Evolutionary conservation across 495 filamentous ascomycete genomes (phyloP), one percentile per base, ranked within the genome.

Genomic region (Penicillium simplicissimum): DNA sequence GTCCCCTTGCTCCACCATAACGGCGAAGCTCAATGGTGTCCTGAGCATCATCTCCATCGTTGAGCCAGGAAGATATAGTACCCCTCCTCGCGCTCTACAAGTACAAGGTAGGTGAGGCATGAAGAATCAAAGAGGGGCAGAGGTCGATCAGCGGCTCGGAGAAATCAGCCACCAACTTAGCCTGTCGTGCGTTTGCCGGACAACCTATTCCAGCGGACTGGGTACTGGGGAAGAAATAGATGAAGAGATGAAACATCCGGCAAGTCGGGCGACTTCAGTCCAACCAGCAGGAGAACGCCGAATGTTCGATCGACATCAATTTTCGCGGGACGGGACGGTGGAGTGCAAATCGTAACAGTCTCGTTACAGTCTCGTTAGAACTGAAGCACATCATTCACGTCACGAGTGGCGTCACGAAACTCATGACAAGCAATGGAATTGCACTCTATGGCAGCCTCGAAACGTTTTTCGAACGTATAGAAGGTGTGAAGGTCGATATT

Each of bases 351-450:
- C 19, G 42, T 19, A 21, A 21, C 17, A 21, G 19, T 1, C 42
- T 23, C 10, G 42, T 10, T 4, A 21, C 17, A 21, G 19, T 1
- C 42, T 23, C 10, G 42, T 10, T 4, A 23, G 42, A 45, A 60
- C 25, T 61, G 52, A n/a, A 67, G 65, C 65, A 67, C 65, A 64
- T 67, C 65, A 67, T 67, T 38, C 37, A 53, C 25, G n/a, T 45
- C 19, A 34, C 56, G 14, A 23, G 61, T 67, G 65, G 61, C 65
- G 61, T 62, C 59, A 67, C 53, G 36, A 31, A 49, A 31, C 11
- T 49, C 23, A 31, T 31, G 23, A 23, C 23, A 6, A 14, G 10
- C 3, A 6, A n/a, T n/a, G n/a, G n/a, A 48, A 8, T 47, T 47
- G 13, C 4, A 48, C 13, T 10, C 11, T 13, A 14, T 47, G 43